Evolutionary conservation across 139 green algal species (phyloP), one percentile per base, ranked within the genome.

Genomic region (Micromonas pusilla): DNA sequence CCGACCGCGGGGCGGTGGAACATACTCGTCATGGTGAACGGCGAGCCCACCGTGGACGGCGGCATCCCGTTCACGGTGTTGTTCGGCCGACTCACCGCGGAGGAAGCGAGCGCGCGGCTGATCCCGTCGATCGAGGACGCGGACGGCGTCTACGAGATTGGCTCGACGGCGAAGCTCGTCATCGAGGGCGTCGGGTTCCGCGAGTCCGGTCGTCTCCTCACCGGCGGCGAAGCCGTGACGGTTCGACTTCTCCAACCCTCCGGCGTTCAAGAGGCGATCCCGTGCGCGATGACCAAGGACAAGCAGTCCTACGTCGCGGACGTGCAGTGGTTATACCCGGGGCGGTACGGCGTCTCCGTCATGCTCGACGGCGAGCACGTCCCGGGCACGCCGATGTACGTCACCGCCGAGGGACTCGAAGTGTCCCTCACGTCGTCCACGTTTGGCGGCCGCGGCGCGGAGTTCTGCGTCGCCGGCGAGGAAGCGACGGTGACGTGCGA

Each of bases 301-400:
- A 75, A 38, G 26, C 60, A 28, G 31, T 19, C n/a, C 37, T 75
- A 75, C 37, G 68, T 26, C 1, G 36, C 68, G 4, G 36, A 60
- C 25, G 32, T 78, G 19, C 57, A 34, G 1, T 78, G 72, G 72
- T n/a, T 70, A 13, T 31, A 78, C 4, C 54, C 72, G 0, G 72
- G 72, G 25, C 19, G 9, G 2, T 52, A 78, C 5, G 25, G 19
- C 1, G 21, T 78, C 2, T 31, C 32, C 21, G 38, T 78, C 33
- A 52, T 78, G 52, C 28, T 78, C n/a, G 53, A 78, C 33, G 72
- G 72, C 32, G 33, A 62, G 23, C 32, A 19, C 33, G 72, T 78
- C 0, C 52, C 72, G 2, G 53, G 53, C 38, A 71, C 72, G 32
- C 72, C 72, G 3, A 57, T 78, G 20, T 31, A 31, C 19, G 72